These are phyloP conservation scores for Carex kokanica DNA, from an alignment of 176 grass and related monocot species.

Conservation along the genomic window DNA sequence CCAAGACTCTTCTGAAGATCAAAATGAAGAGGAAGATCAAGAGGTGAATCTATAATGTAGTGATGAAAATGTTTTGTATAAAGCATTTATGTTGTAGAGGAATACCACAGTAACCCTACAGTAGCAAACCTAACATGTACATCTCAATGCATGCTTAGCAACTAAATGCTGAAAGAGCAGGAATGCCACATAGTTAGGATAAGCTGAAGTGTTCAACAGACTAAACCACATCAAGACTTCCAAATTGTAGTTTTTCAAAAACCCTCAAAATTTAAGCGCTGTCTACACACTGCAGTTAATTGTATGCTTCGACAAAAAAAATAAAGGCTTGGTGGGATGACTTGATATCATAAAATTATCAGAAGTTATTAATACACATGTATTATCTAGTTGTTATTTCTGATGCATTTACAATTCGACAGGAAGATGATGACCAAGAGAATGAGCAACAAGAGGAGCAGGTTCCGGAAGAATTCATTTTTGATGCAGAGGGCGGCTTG, in stretches of 20 bases:
- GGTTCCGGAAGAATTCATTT: constrained; percentile 97
- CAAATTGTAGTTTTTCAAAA: neutral
- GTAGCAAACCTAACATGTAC: neutral
- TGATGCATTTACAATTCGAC: neutral
- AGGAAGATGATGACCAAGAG: constrained; percentile 67
- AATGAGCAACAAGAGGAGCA: constrained; percentile 87
- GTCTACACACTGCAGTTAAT: neutral
- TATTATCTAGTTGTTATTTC: constrained; percentile 10
- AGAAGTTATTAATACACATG: neutral
- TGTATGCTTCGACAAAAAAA: neutral
- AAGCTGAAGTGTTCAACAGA: constrained; percentile 6
- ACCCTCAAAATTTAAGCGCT: neutral
- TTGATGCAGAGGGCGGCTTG: constrained; percentile 94
- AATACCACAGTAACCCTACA: constrained; percentile 13
- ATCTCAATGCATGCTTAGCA: neutral
- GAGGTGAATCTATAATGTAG: constrained; percentile 46
- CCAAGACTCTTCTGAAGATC: constrained; percentile 81
- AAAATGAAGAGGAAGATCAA: constrained; percentile 88
- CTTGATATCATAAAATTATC: neutral
- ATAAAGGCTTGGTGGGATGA: neutral
- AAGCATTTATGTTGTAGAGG: neutral
- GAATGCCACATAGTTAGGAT: neutral
- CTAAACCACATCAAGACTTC: neutral
- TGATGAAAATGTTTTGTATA: neutral
- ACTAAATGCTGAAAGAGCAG: constrained; percentile 3